These are phyloP conservation scores for Leishmania amazonensis DNA, from an alignment of 208 protist species.

Conservation along the genomic window DNA sequence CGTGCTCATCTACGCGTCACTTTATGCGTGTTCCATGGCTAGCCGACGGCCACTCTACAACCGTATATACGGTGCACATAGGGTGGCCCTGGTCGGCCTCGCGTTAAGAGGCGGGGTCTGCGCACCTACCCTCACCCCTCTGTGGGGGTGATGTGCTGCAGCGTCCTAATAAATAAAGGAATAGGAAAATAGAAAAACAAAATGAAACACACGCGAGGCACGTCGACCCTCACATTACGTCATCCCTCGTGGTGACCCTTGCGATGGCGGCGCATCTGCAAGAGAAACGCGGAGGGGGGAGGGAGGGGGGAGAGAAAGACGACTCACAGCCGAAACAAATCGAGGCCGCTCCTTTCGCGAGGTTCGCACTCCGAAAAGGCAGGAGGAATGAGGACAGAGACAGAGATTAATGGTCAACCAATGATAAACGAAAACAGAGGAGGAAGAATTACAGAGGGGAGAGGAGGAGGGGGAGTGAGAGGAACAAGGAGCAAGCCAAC, in stretches of 20 bases:
- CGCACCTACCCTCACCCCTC: background rate
- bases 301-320: background rate
- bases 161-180: background rate
- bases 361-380: background rate
- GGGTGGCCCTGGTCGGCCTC: background rate
- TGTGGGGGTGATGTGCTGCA: background rate
- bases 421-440: background rate
- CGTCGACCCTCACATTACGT: background rate
- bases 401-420: background rate
- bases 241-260: background rate
- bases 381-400: background rate
- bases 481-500: background rate
- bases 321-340: background rate
- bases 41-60: background rate
- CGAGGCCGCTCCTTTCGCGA: background rate
- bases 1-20: background rate
- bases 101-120: background rate
- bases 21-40: background rate
- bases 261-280: background rate
- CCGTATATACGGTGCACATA: background rate
- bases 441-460: background rate
- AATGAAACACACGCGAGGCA: background rate
- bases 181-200: background rate
- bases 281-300: background rate
- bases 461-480: background rate